phyloP scores from a whole-genome alignment of 2,329 filamentous ascomycete species.

The Pseudogymnoascus sp. region DNA sequence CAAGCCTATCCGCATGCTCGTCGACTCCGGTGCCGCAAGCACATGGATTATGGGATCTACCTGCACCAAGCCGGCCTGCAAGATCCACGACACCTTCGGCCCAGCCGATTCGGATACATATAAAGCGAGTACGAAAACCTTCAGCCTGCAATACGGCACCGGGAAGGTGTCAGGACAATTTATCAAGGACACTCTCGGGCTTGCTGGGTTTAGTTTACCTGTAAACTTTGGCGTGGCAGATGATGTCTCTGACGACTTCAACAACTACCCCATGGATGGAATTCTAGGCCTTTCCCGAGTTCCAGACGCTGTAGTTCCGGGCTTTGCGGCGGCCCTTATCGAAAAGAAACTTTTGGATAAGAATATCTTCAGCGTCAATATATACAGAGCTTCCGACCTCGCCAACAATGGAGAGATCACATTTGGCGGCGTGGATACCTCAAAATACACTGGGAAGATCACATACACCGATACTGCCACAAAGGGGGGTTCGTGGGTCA shows the following conservation, averaged over 20 bases:
- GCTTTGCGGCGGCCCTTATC: constrained; percentile 57
- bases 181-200: constrained; percentile 55
- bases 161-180: constrained; percentile 60
- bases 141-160: constrained; percentile 67
- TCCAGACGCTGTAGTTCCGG: constrained; percentile 44
- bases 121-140: constrained; percentile 43
- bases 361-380: constrained; percentile 63
- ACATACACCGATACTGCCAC: constrained; percentile 52
- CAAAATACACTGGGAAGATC: constrained; percentile 60
- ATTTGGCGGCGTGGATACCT: constrained; percentile 62
- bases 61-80: constrained; percentile 60
- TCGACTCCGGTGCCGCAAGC: constrained; percentile 61
- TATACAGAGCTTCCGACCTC: constrained; percentile 60
- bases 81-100: constrained; percentile 62
- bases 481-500: constrained; percentile 59
- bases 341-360: constrained; percentile 47
- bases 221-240: constrained; percentile 67
- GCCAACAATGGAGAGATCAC: constrained; percentile 66
- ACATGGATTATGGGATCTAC: constrained; percentile 75
- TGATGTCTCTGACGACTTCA: constrained; percentile 65
- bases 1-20: constrained; percentile 51
- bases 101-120: constrained; percentile 57
- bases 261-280: constrained; percentile 75
- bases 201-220: constrained; percentile 57
- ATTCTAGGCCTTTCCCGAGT: constrained; percentile 71